Evolutionary conservation across 2,329 filamentous ascomycete species (phyloP).

Genomic region (Coniella vitis): DNA sequence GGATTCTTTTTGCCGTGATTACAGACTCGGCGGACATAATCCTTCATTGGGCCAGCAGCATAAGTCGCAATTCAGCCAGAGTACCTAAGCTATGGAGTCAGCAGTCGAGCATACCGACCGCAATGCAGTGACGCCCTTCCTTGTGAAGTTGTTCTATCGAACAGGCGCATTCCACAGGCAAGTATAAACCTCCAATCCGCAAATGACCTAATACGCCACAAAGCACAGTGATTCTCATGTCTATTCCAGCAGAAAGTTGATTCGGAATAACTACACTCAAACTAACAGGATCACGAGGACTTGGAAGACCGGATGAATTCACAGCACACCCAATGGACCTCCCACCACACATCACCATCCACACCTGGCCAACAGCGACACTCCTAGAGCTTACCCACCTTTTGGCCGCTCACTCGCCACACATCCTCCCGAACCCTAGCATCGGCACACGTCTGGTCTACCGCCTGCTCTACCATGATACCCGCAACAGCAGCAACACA

Average conservation of each 20-base stretch:
- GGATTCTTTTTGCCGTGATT: no score
- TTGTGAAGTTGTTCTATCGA: conserved; percentile 79
- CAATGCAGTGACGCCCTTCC: conserved; percentile 69
- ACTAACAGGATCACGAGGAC: not conserved
- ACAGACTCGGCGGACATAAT: no score
- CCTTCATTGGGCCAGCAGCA: no score
- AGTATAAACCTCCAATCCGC: conserved; percentile 4
- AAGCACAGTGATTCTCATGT: no score
- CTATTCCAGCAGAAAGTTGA: no score
- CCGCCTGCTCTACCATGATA: conserved; percentile 78
- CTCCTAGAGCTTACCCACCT: conserved; percentile 75
- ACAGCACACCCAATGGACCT: conserved; percentile 43
- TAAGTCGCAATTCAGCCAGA: no score
- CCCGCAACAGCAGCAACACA: conserved; percentile 27
- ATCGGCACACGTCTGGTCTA: conserved; percentile 83
- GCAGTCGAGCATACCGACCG: conserved; percentile 46
- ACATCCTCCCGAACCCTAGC: conserved; percentile 63
- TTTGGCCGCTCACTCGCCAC: conserved; percentile 57
- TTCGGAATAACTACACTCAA: no score
- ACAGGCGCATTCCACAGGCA: conserved; percentile 66
- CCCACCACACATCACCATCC: conserved; percentile 67
- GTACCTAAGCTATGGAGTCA: conserved; percentile 11
- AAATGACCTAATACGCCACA: not conserved
- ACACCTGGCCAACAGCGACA: conserved; percentile 80
- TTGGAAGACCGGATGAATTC: conserved; percentile 62